phyloP scores from a whole-genome alignment of 176 grass and related monocot genomes.

The Oryza rufipogon region DNA sequence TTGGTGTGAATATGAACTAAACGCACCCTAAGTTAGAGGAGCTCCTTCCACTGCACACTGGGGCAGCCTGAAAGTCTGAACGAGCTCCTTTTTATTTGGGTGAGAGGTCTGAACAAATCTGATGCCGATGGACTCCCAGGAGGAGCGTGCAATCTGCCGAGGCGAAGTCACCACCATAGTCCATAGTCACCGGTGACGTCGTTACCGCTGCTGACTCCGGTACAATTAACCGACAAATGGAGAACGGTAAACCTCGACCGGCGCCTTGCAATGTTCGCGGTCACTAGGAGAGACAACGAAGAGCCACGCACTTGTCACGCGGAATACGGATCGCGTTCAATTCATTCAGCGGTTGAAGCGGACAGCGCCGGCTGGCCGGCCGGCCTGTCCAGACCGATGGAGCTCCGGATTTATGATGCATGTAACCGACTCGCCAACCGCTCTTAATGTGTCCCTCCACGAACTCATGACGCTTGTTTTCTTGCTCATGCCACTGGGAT shows the following conservation, averaged over 20 bases:
- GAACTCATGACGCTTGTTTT: neutral
- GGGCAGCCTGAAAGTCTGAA: neutral
- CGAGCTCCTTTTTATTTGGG: no score
- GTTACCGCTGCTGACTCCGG: neutral
- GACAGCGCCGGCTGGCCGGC: neutral
- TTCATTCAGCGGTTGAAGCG: slow-evolving; percentile 13
- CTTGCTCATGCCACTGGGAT: neutral
- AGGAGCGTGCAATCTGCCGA: neutral
- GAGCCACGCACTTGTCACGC: slow-evolving; percentile 14
- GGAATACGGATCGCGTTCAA: slow-evolving; percentile 4
- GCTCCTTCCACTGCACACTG: neutral
- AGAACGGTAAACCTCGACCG: neutral
- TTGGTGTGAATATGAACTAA: no score
- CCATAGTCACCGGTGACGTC: neutral
- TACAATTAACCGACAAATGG: neutral
- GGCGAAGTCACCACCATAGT: neutral
- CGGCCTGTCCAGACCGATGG: slow-evolving; percentile 1
- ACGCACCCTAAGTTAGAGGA: no score
- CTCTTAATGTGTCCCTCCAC: slow-evolving; percentile 9
- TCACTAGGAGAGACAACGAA: neutral
- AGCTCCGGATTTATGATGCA: slow-evolving; percentile 5
- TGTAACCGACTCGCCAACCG: neutral
- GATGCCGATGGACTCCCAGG: slow-evolving; percentile 6
- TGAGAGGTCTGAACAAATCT: neutral
- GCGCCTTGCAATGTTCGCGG: neutral